Percentiles rank a stretch among this genome's conserved stretches.
These are phyloP conservation scores for Aspergillus japonicus DNA, from an alignment of 2,329 filamentous ascomycete species.

Conservation along the genomic window DNA sequence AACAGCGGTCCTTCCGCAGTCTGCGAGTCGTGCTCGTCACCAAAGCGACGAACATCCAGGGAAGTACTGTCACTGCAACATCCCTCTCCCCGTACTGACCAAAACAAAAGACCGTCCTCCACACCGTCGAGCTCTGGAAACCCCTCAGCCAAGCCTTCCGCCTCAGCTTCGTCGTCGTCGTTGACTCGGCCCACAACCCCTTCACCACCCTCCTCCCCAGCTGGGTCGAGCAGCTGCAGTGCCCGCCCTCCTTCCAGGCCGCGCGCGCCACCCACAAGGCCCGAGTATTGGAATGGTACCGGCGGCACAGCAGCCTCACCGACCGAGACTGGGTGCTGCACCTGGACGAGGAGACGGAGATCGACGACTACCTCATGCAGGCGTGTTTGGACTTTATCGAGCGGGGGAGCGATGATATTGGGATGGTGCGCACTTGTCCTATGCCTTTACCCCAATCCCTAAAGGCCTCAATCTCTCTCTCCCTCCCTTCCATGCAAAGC, in stretches of 20 bases:
- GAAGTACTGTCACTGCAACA: not conserved
- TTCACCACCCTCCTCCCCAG: not conserved
- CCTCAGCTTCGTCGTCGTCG: not conserved
- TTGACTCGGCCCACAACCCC: not conserved
- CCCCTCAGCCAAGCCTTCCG: not conserved
- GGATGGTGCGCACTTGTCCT: conserved; percentile 5
- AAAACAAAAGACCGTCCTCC: not conserved
- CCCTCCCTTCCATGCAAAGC: too few relatives aligned
- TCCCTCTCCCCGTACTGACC: not conserved
- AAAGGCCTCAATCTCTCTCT: too few relatives aligned
- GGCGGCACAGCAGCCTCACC: conserved; percentile 6
- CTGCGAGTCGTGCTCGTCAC: not conserved
- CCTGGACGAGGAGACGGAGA: conserved; percentile 16
- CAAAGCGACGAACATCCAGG: not conserved
- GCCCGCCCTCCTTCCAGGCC: not conserved
- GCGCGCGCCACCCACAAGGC: conserved; percentile 7
- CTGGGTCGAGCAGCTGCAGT: not conserved
- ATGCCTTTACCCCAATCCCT: not conserved
- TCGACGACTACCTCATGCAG: conserved; percentile 11
- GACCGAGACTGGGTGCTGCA: conserved; percentile 17
- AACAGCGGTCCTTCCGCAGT: not conserved
- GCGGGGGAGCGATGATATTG: conserved; percentile 11
- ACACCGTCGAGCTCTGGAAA: not conserved
- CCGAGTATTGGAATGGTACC: conserved; percentile 12
- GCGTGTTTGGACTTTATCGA: conserved; percentile 16